phyloP scores from a whole-genome alignment of 2,329 filamentous ascomycete genomes.

The Xylariaceae sp. region DNA sequence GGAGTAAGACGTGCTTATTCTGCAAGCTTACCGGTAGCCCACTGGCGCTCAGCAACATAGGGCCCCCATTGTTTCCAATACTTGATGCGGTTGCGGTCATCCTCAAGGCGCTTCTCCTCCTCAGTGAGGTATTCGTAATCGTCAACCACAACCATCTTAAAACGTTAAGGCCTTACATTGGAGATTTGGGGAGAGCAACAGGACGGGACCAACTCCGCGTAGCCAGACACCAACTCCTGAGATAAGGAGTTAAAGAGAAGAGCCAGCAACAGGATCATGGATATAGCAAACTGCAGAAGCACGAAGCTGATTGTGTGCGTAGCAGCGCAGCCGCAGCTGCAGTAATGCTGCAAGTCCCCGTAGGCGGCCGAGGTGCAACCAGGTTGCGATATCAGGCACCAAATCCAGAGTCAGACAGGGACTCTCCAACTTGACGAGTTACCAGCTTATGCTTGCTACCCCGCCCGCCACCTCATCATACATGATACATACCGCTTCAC shows the following conservation, averaged over 20 bases:
- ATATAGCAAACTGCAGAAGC: neutral
- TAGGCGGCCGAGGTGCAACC: neutral
- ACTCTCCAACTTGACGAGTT: no score
- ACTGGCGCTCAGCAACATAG: slow-evolving; percentile 90
- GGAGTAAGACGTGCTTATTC: slow-evolving; percentile 5
- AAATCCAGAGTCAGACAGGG: no score
- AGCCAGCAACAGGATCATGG: neutral
- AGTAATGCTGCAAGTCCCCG: neutral
- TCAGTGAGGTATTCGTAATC: slow-evolving; percentile 80
- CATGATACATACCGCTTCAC: no score
- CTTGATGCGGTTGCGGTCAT: slow-evolving; percentile 76
- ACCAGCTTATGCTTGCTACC: neutral
- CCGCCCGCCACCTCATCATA: no score
- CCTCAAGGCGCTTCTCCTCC: slow-evolving; percentile 84
- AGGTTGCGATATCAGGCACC: neutral
- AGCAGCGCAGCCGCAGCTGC: neutral
- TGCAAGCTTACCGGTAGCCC: slow-evolving; percentile 71
- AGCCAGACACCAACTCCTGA: neutral
- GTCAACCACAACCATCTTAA: slow-evolving; percentile 81
- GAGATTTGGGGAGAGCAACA: neutral
- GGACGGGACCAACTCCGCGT: no score
- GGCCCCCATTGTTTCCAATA: slow-evolving; percentile 99
- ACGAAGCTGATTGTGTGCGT: neutral
- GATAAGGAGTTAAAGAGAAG: neutral
- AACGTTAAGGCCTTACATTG: neutral